Percentiles rank a stretch among this genome's conserved stretches.
Evolutionary conservation across 371 early-diverging fungal species (phyloP).

Genomic region (Lichtheimia ramosa): DNA sequence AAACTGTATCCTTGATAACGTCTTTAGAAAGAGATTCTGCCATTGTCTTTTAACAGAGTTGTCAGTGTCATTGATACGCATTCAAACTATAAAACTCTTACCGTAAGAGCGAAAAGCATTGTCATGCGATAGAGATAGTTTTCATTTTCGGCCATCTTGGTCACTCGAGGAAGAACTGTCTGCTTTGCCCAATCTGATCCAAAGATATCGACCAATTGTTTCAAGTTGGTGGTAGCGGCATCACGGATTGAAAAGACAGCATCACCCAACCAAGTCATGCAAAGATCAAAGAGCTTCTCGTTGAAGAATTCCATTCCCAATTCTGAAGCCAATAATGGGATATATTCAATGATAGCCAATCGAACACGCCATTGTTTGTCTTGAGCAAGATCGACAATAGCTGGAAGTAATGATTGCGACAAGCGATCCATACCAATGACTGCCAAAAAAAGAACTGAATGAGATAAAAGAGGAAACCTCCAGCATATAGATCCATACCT

Average conservation of each 20-base stretch:
- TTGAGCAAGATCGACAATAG: conserved; percentile 96
- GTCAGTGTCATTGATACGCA: not conserved
- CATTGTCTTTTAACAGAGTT: conserved; percentile 61
- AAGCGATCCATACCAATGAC: conserved; percentile 97
- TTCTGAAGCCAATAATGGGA: conserved; percentile 93
- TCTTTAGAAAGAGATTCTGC: conserved; percentile 85
- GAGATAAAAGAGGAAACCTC: not conserved
- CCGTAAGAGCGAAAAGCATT: conserved; percentile 92
- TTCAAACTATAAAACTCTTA: conserved; percentile 34
- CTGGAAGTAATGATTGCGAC: conserved; percentile 95
- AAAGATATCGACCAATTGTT: conserved; percentile 93
- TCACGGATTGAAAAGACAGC: conserved; percentile 96
- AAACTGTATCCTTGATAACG: conserved; percentile 82
- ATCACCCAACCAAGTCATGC: conserved; percentile 97
- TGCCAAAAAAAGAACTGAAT: conserved; percentile 10
- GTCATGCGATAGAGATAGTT: conserved; percentile 98
- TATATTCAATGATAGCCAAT: conserved; percentile 96
- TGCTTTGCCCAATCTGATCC: conserved; percentile 97
- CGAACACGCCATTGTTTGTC: conserved; percentile 99
- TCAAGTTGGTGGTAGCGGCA: conserved; percentile 91
- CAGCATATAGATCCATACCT: conserved; percentile 33
- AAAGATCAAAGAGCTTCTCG: conserved; percentile 88
- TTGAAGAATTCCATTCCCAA: conserved; percentile 96
- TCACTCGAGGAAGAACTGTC: conserved; percentile 91
- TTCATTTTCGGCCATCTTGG: conserved; percentile 82